Evolutionary conservation across 345 rosid genomes (phyloP).

Genomic region (Turritis glabra): DNA sequence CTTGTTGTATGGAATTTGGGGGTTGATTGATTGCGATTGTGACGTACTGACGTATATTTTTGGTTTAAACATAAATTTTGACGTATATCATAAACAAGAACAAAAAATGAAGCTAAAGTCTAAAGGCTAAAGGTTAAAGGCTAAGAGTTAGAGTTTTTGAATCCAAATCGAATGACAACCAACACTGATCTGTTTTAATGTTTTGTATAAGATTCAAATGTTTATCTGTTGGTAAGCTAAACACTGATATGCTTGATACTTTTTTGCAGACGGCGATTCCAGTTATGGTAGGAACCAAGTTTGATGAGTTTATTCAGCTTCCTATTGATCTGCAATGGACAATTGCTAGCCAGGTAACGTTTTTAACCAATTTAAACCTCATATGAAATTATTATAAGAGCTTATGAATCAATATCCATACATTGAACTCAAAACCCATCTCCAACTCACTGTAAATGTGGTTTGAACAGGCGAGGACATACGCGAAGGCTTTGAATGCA

Average conservation of each 20-base stretch:
- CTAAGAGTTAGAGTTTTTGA: no score
- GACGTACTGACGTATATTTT: background rate
- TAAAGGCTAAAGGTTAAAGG: no score
- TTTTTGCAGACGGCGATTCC: constrained; percentile 75
- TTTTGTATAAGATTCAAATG: background rate
- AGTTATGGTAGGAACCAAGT: constrained; percentile 81
- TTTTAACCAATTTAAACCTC: background rate
- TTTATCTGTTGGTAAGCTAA: constrained; percentile 8
- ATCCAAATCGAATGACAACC: no score
- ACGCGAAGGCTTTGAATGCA: constrained; percentile 81
- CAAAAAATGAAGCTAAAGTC: no score
- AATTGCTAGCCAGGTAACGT: constrained; percentile 77
- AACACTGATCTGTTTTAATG: background rate
- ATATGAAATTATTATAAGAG: background rate
- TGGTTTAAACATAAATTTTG: background rate
- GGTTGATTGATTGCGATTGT: background rate
- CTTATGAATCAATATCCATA: background rate
- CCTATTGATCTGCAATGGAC: constrained; percentile 91
- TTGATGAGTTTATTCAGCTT: constrained; percentile 92
- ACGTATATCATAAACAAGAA: no score
- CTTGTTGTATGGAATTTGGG: background rate
- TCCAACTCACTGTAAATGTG: background rate
- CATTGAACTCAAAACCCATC: background rate
- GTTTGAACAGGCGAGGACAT: constrained; percentile 70
- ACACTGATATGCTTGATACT: background rate